These are phyloP conservation scores for Thuja plicata DNA, from an alignment of 83 land plant genomes.

Conservation along the genomic window DNA sequence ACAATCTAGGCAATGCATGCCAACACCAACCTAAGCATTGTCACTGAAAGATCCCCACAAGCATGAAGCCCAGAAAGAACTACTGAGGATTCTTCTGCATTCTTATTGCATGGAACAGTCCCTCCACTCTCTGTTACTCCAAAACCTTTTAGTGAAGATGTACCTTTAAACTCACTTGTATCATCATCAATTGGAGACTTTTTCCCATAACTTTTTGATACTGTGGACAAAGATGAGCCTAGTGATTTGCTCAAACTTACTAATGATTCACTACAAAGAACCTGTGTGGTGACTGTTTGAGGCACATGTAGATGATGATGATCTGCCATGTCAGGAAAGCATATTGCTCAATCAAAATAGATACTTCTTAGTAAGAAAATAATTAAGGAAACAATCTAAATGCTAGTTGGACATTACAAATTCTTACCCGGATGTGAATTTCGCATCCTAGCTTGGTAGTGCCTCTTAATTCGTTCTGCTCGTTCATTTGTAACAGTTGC, in stretches of 20 bases:
- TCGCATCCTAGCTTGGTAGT: conserved; percentile 56
- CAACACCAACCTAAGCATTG: conserved; percentile 70
- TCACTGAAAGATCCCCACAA: conserved; percentile 94
- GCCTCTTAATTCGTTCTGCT: conserved; percentile 67
- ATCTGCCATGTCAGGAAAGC: conserved; percentile 24
- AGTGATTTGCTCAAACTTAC: conserved; percentile 24
- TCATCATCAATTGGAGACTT: neutral
- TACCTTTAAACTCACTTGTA: too few relatives aligned
- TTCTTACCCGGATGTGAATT: conserved; percentile 41
- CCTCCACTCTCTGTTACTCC: neutral
- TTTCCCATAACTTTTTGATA: neutral
- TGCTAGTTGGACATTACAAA: neutral
- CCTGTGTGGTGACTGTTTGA: conserved; percentile 49
- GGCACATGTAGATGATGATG: conserved; percentile 35
- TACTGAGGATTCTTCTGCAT: conserved; percentile 16
- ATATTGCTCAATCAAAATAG: neutral
- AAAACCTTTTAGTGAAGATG: neutral
- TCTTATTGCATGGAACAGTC: neutral
- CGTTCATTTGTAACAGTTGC: conserved; percentile 68
- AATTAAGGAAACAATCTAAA: neutral
- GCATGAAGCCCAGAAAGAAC: conserved; percentile 94
- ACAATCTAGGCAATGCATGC: neutral
- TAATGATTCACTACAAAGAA: conserved; percentile 45
- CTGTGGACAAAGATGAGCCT: neutral
- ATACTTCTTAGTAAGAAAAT: neutral